A percentile compares a stretch with the other conserved stretches of the same genome.
Evolutionary conservation across 345 rosid species (phyloP).

Genomic region (Hibiscus trionum): DNA sequence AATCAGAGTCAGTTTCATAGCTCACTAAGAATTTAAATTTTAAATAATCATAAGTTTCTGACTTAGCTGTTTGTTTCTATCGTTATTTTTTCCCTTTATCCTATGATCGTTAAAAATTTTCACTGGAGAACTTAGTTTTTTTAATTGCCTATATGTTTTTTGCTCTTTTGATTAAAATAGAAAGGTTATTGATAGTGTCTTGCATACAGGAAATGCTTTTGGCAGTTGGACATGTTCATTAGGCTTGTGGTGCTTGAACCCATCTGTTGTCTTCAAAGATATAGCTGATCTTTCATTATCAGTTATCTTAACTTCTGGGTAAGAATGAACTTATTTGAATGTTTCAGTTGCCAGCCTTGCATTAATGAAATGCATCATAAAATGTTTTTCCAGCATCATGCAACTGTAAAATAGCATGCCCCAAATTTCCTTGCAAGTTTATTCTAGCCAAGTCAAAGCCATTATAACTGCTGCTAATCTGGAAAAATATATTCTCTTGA

Average conservation of each 20-base stretch:
- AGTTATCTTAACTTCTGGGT: conserved; percentile 91
- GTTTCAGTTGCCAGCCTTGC: neutral
- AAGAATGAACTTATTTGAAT: conserved; percentile 24
- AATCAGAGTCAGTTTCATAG: neutral
- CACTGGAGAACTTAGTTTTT: neutral
- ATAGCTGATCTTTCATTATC: conserved; percentile 81
- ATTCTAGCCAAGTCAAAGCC: too few species aligned
- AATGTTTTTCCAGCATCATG: neutral
- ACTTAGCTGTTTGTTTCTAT: neutral
- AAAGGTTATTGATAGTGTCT: neutral
- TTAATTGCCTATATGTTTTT: neutral
- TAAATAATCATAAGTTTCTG: neutral
- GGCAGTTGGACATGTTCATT: conserved; percentile 56
- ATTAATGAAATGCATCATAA: conserved; percentile 5
- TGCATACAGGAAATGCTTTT: conserved; percentile 47
- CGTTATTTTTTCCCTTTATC: conserved; percentile 1
- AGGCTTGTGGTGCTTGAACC: conserved; percentile 95
- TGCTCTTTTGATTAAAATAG: neutral
- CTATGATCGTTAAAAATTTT: neutral
- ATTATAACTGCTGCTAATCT: too few species aligned
- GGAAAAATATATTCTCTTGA: too few species aligned
- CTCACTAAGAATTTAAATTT: conserved; percentile 1
- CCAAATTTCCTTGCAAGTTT: neutral
- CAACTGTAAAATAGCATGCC: neutral
- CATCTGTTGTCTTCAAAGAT: conserved; percentile 90